A percentile compares a stretch with the other conserved stretches of the same genome.
phyloP scores from a whole-genome alignment of 495 filamentous ascomycete species.

The Penicillium mononematosum region DNA sequence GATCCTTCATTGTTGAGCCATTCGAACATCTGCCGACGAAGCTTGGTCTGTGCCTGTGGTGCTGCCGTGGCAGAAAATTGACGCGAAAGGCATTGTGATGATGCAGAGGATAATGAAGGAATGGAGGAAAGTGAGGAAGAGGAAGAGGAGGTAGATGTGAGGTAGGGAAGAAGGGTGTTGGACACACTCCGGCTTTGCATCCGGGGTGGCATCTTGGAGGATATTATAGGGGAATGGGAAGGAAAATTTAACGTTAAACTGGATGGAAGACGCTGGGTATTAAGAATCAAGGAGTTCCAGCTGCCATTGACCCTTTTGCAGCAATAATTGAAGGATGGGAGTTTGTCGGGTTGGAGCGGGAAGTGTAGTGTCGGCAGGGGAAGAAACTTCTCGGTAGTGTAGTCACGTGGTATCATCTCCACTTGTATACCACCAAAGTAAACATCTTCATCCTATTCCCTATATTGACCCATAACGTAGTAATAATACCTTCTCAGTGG shows the following conservation, averaged over 20 bases:
- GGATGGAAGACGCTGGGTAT: background rate
- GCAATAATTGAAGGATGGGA: constrained; percentile 25
- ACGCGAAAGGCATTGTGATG: constrained; percentile 31
- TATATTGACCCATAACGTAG: background rate
- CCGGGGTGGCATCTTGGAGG: constrained; percentile 44
- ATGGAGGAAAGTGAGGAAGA: constrained; percentile 16
- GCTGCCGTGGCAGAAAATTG: constrained; percentile 50
- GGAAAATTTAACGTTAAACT: background rate
- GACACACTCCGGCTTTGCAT: constrained; percentile 42
- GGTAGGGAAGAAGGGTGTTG: constrained; percentile 41
- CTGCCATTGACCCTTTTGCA: constrained; percentile 11
- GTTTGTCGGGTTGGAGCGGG: constrained; percentile 14
- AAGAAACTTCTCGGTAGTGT: constrained; percentile 44
- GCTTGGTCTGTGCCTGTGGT: constrained; percentile 48
- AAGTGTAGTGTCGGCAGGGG: constrained; percentile 18
- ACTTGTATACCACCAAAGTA: constrained; percentile 1
- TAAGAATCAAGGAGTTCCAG: constrained; percentile 10
- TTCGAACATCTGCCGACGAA: constrained; percentile 59
- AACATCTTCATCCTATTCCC: background rate
- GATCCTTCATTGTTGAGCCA: constrained; percentile 65
- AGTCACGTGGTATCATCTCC: constrained; percentile 29
- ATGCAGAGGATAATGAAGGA: constrained; percentile 17
- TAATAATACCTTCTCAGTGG: background rate
- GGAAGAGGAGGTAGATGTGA: constrained; percentile 30
- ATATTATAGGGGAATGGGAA: constrained; percentile 2